phyloP scores from a whole-genome alignment of 1,284 basidiomycete genomes.

The Ustilago vetiveriae region DNA sequence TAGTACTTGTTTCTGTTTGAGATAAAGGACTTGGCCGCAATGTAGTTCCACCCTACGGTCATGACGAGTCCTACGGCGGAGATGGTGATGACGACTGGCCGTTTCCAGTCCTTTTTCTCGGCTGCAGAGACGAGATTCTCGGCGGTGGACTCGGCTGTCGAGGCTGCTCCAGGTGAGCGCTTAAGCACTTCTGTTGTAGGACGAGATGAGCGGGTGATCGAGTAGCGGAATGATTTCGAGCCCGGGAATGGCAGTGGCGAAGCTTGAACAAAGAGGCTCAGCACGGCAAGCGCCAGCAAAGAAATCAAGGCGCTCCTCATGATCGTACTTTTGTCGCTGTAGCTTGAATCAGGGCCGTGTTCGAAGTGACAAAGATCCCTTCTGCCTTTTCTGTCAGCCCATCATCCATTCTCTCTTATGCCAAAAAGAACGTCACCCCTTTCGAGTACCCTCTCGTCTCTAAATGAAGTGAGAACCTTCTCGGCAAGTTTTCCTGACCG shows the following conservation, averaged over 20 bases:
- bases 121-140: background rate
- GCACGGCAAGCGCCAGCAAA: constrained; percentile 2
- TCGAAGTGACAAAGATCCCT: too few species aligned
- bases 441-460: too few species aligned
- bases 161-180: background rate
- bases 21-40: constrained; percentile 17
- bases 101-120: constrained; percentile 25
- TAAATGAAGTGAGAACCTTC: background rate
- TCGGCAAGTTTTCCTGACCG: background rate
- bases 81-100: constrained; percentile 16
- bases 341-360: too few species aligned
- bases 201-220: background rate
- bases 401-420: too few species aligned
- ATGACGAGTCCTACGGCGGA: constrained; percentile 8
- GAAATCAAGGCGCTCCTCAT: constrained; percentile 16
- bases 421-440: too few species aligned
- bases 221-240: background rate
- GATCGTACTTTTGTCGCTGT: background rate
- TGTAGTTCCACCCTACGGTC: constrained; percentile 34
- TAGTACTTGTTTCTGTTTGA: constrained; percentile 8
- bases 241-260: constrained; percentile 6
- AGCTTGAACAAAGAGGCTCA: constrained; percentile 16
- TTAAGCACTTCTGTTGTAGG: background rate
- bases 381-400: too few species aligned
- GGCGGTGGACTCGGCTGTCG: background rate